Base-by-base conservation (phyloP, 2,329 filamentous ascomycete genomes). In the Fusarium sp. region DNA sequence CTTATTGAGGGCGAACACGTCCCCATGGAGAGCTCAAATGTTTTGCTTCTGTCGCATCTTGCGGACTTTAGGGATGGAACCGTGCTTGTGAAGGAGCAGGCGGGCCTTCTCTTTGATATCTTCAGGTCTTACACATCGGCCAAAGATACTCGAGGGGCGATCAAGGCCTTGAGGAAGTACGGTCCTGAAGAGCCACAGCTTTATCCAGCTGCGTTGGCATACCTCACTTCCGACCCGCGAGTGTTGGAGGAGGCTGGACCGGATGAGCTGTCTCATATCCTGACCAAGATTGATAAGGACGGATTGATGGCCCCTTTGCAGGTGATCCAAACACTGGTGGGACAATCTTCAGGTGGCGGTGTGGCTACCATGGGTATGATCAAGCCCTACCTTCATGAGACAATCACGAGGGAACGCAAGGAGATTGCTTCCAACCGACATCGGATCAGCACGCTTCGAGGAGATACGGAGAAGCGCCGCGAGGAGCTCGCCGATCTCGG, bases 291-390 rank as follows among this genome's bases (percentile, higher is more conserved):
- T 75, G 94, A 98, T 80, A 89, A 92, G 71, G 95, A 98, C 77
- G 92, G 94, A 1, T 89, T 99, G 40, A 96, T 99, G 94, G 96
- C 96, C 1, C 96, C 96, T 1, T 86, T 99, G 5, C 96, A 99
- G 81, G 96, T 99, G 35, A 96, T 99, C 17, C 96, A 99, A 82
- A 96, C 95, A 0, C 89, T 99, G 0, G 85, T 98, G 4, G 85
- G 86, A n/a, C 85, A 88, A 82, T 86, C 80, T 66, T 84, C 69
- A 0, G 78, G 80, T 17, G 79, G 81, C 8, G 81, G 92, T 7
- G 94, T 98, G 4, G 96, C 97, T 1, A 98, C 95, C 0, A 98
- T 99, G 94, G 96, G 96, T 59, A 95, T 98, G 89, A 92, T 99
- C 71, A 98, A 98, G 83, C 91, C 92, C 7, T 99, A 99, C 82